Evolutionary conservation across 148 eudicot genomes (phyloP).

Genomic region (Arbutus unedo): DNA sequence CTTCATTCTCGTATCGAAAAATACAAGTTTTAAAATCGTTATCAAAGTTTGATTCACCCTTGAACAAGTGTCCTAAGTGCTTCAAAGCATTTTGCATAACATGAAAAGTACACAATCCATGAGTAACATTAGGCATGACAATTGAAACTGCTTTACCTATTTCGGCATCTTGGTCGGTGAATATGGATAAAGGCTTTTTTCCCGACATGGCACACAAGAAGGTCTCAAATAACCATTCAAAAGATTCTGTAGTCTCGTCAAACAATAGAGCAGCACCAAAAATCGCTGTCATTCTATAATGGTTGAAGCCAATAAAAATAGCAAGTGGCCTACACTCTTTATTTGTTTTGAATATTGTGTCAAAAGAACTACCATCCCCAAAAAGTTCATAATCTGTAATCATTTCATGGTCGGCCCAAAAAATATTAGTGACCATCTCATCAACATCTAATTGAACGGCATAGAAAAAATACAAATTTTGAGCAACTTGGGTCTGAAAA

Average conservation of each 20-base stretch:
- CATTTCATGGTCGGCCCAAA: too few species aligned
- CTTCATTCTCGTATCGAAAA: too few species aligned
- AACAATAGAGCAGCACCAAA: neutral
- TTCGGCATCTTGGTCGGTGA: neutral
- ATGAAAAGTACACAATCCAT: too few species aligned
- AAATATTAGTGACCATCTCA: too few species aligned
- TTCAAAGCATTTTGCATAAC: too few species aligned
- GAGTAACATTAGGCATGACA: too few species aligned
- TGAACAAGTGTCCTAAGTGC: too few species aligned
- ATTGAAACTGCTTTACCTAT: too few species aligned
- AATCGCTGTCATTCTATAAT: neutral
- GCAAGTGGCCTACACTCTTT: neutral
- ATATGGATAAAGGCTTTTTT: neutral
- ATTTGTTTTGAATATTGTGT: neutral
- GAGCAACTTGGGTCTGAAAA: neutral
- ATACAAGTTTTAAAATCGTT: too few species aligned
- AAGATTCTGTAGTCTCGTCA: neutral
- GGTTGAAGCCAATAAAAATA: neutral
- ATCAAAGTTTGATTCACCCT: too few species aligned
- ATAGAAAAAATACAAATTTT: neutral
- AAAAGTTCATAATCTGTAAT: too few species aligned
- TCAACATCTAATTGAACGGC: neutral
- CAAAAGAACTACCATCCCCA: too few species aligned
- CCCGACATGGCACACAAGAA: neutral
- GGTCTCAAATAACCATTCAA: neutral